These are phyloP conservation scores for Ceratocystis albifundus DNA, from an alignment of 2,329 filamentous ascomycete species.

Conservation along the genomic window DNA sequence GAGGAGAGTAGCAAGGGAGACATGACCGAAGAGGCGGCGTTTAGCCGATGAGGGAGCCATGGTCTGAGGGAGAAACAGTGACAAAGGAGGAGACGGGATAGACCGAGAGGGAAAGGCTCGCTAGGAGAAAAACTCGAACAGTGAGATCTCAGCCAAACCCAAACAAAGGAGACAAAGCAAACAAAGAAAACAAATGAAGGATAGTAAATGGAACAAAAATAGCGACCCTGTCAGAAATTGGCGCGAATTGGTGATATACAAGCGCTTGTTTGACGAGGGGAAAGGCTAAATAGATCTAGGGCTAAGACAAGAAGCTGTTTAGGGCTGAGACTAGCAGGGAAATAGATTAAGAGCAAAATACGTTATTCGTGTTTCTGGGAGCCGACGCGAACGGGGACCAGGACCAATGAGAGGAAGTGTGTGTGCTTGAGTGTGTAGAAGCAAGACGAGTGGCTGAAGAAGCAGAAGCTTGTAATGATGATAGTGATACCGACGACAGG, in stretches of 20 bases:
- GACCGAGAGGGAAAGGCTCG: background rate
- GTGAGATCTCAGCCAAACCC: background rate
- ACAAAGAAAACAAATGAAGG: background rate
- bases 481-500: too few species aligned
- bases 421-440: too few species aligned
- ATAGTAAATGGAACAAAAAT: background rate
- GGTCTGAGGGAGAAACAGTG: background rate
- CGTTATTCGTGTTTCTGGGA: too few species aligned
- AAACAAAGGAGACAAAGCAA: background rate
- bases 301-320: too few species aligned
- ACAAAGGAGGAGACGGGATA: background rate
- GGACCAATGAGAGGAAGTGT: too few species aligned
- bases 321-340: too few species aligned
- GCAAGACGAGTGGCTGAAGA: background rate
- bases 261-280: too few species aligned
- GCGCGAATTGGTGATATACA: too few species aligned
- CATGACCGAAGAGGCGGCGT: background rate
- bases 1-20: conserved; percentile 9
- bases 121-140: background rate
- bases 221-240: background rate
- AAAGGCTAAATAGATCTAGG: too few species aligned
- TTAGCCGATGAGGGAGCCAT: background rate
- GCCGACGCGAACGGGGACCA: too few species aligned
- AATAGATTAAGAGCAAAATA: too few species aligned
- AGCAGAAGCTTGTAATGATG: background rate